Evolutionary conservation across 2,329 filamentous ascomycete genomes (phyloP).

Genomic region (Ascochyta pisi): DNA sequence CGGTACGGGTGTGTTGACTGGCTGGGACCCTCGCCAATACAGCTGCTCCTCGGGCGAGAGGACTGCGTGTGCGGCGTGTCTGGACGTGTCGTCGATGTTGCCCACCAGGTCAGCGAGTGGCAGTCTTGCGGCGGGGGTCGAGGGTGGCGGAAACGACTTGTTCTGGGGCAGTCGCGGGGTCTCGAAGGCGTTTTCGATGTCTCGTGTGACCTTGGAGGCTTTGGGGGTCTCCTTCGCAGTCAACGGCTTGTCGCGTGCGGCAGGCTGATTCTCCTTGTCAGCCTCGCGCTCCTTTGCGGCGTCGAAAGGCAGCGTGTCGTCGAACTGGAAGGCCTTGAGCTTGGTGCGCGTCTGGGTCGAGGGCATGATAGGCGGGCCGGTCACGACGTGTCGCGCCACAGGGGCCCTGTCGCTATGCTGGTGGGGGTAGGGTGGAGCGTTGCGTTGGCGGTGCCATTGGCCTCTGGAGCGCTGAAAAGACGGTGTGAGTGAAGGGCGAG

Average conservation of each 20-base stretch:
- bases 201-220: slow-evolving; percentile 20
- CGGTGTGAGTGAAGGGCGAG: slow-evolving; percentile 12
- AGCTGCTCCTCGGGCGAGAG: slow-evolving; percentile 67
- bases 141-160: slow-evolving; percentile 54
- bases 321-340: slow-evolving; percentile 62
- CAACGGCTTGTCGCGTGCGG: slow-evolving; percentile 11
- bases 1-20: slow-evolving; percentile 50
- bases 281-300: slow-evolving; percentile 35
- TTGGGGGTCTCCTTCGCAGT: slow-evolving; percentile 32
- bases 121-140: slow-evolving; percentile 65
- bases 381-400: slow-evolving; percentile 42
- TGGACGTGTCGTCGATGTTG: slow-evolving; percentile 64
- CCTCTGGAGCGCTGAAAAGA: slow-evolving; percentile 34
- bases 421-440: slow-evolving; percentile 34
- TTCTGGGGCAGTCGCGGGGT: slow-evolving; percentile 38
- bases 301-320: slow-evolving; percentile 44
- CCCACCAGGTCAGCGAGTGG: slow-evolving; percentile 67
- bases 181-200: slow-evolving; percentile 25
- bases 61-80: slow-evolving; percentile 55
- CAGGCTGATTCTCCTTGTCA: slow-evolving; percentile 54
- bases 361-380: slow-evolving; percentile 54
- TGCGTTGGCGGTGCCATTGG: slow-evolving; percentile 48
- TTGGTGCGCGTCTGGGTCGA: slow-evolving; percentile 62
- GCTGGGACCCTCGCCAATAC: slow-evolving; percentile 62
- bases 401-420: slow-evolving; percentile 34